Percentiles rank a stretch among this genome's conserved stretches.
Evolutionary conservation across 345 rosid species (phyloP).

Genomic region (Linum trigynum): DNA sequence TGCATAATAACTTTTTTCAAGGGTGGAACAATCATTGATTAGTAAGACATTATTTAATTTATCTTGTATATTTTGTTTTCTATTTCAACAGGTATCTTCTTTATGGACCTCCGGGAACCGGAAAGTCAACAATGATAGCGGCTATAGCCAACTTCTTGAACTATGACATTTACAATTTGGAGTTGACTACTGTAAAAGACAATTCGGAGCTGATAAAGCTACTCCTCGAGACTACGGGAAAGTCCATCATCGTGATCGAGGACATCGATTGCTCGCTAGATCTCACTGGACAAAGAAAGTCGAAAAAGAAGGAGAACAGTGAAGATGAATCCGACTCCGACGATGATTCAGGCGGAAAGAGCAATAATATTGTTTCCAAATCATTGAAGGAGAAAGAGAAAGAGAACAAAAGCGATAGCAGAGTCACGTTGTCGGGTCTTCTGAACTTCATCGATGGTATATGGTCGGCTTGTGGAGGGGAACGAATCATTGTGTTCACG

Average conservation of each 20-base stretch:
- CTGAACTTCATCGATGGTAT: background rate
- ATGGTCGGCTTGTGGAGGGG: constrained; percentile 3
- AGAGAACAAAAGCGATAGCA: background rate
- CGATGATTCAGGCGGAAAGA: background rate
- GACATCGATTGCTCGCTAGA: constrained; percentile 3
- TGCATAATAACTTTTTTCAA: too few relatives aligned
- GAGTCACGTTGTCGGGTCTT: background rate
- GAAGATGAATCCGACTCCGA: background rate
- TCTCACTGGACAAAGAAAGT: background rate
- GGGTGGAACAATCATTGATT: too few relatives aligned
- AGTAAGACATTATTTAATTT: too few relatives aligned
- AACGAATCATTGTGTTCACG: background rate
- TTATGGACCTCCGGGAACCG: too few relatives aligned
- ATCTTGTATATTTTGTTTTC: too few relatives aligned
- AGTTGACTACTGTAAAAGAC: background rate
- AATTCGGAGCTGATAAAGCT: background rate
- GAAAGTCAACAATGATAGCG: too few relatives aligned
- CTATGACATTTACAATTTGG: background rate
- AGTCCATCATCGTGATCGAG: constrained; percentile 1
- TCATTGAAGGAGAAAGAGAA: background rate
- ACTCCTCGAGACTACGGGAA: background rate
- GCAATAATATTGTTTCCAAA: background rate
- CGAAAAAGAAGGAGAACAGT: background rate
- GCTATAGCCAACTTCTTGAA: background rate
- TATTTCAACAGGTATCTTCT: too few relatives aligned